Evolutionary conservation across 2,329 filamentous ascomycete genomes (phyloP).

Genomic region (Lecanicillium sp.): DNA sequence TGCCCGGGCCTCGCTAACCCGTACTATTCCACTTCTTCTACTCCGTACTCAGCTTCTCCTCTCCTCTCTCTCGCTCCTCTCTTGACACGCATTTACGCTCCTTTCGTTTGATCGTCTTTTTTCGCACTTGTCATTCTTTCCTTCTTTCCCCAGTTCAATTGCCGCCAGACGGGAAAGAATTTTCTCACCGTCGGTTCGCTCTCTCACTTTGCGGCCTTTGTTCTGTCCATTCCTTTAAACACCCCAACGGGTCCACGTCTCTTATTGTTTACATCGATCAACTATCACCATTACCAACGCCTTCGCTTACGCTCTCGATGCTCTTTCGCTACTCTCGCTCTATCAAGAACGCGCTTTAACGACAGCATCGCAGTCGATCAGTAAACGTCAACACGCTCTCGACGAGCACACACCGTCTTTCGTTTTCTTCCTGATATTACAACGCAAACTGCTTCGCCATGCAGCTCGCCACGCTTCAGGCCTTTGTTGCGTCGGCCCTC

Average conservation of each 20-base stretch:
- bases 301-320: background rate
- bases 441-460: background rate
- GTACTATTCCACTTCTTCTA: background rate
- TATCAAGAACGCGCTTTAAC: background rate
- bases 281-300: background rate
- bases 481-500: background rate
- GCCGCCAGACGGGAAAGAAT: background rate
- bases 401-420: background rate
- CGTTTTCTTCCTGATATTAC: background rate
- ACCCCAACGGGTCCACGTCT: background rate
- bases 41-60: background rate
- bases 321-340: background rate
- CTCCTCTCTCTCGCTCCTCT: too few species aligned
- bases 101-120: slow-evolving; percentile 8
- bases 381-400: background rate
- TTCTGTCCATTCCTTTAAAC: background rate
- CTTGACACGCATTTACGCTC: background rate
- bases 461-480: slow-evolving; percentile 10
- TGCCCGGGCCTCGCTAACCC: background rate
- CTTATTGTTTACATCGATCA: slow-evolving; percentile 4
- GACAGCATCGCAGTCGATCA: background rate
- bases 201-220: background rate
- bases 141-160: background rate
- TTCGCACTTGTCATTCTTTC: background rate
- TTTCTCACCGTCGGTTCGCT: slow-evolving; percentile 4